A percentile compares a stretch with the other conserved stretches of the same genome.
These are phyloP conservation scores for Aspergillus brasiliensis DNA, from an alignment of 2,329 filamentous ascomycete genomes.

Conservation along the genomic window DNA sequence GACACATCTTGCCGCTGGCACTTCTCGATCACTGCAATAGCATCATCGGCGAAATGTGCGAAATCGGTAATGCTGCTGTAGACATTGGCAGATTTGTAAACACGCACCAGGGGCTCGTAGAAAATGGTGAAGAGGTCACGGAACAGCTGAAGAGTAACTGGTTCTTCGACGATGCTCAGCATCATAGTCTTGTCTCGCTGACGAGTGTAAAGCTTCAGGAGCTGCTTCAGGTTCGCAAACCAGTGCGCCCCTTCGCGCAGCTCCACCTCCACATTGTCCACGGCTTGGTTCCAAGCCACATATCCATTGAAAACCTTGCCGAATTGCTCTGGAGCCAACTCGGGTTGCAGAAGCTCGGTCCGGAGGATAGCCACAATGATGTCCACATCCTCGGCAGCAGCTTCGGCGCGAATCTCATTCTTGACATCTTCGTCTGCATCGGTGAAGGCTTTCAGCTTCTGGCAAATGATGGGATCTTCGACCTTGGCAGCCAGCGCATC, in stretches of 20 bases:
- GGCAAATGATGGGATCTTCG: slow-evolving; percentile 74
- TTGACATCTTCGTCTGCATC: slow-evolving; percentile 76
- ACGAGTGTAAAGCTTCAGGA: slow-evolving; percentile 86
- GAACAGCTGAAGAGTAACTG: slow-evolving; percentile 94
- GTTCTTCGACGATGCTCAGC: slow-evolving; percentile 91
- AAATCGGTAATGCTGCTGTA: slow-evolving; percentile 98
- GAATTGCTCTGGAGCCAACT: slow-evolving; percentile 73
- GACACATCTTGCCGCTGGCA: slow-evolving; percentile 77
- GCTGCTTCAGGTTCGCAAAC: slow-evolving; percentile 92
- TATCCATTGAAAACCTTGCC: slow-evolving; percentile 90
- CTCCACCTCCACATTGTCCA: slow-evolving; percentile 84
- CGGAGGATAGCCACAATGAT: slow-evolving; percentile 82
- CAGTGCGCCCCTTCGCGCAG: slow-evolving; percentile 86
- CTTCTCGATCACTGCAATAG: slow-evolving; percentile 75
- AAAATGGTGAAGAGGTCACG: slow-evolving; percentile 97
- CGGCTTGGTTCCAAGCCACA: slow-evolving; percentile 91
- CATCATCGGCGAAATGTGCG: slow-evolving; percentile 87
- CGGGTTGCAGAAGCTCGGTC: slow-evolving; percentile 73
- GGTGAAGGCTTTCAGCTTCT: slow-evolving; percentile 80
- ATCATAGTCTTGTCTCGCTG: slow-evolving; percentile 98
- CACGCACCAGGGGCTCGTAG: slow-evolving; percentile 93
- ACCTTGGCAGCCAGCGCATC: slow-evolving; percentile 76
- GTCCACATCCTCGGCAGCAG: slow-evolving; percentile 73
- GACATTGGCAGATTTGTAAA: slow-evolving; percentile 98
- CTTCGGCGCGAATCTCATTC: slow-evolving; percentile 70